These are phyloP conservation scores for Helichrysum umbraculigerum DNA, from an alignment of 129 eudicot genomes.

Conservation along the genomic window DNA sequence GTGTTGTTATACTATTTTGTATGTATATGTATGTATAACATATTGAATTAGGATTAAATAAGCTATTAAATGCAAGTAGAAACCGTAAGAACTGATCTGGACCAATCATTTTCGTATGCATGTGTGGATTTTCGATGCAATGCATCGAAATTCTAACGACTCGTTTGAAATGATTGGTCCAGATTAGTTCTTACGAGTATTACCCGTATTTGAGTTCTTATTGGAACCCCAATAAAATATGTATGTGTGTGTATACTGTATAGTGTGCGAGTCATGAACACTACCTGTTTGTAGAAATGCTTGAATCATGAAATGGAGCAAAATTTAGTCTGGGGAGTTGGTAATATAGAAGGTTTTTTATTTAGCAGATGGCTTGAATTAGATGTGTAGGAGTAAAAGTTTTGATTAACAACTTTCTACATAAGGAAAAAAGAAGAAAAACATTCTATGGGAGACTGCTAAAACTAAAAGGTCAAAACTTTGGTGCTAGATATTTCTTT, in stretches of 20 bases:
- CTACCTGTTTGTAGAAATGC: conserved; percentile 33
- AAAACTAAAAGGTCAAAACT: background rate
- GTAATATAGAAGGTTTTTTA: background rate
- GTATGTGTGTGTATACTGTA: background rate
- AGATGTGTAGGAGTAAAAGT: background rate
- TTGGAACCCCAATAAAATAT: background rate
- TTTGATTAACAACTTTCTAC: background rate
- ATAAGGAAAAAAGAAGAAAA: background rate
- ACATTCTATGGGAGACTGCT: background rate
- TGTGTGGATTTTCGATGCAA: background rate
- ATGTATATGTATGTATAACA: background rate
- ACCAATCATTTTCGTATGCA: no score
- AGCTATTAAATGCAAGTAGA: background rate
- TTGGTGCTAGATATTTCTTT: background rate
- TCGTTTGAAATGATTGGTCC: background rate
- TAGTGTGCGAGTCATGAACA: conserved; percentile 6
- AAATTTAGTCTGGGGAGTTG: background rate
- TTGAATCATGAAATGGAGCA: background rate
- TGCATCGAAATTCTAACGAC: background rate
- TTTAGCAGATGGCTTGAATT: background rate
- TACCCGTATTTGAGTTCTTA: background rate
- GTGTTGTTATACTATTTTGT: background rate
- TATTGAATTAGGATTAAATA: no score
- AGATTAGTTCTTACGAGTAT: background rate
- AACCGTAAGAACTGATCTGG: background rate